These are phyloP conservation scores for Leishmania turanica DNA, from an alignment of 208 protist species.

Conservation along the genomic window DNA sequence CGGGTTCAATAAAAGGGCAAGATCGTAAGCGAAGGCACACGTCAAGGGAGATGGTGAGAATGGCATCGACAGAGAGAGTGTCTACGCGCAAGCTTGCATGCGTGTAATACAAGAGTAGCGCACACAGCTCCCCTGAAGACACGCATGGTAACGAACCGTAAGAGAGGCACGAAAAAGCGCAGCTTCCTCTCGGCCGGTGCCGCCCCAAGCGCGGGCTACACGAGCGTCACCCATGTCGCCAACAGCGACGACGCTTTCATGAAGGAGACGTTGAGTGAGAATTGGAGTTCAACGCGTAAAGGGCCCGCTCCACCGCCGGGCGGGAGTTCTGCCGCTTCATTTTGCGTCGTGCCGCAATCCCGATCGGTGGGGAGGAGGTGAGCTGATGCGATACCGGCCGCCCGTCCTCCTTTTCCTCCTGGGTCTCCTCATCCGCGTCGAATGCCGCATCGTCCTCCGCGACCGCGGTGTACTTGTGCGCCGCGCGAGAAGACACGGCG, in stretches of 20 bases:
- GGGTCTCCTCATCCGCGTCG: constrained; percentile 24
- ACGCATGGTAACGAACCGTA: not conserved
- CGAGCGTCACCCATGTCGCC: constrained; percentile 31
- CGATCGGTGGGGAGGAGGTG: constrained; percentile 35
- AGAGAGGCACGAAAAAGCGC: not conserved
- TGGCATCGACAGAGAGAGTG: too few relatives aligned
- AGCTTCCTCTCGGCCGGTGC: not conserved
- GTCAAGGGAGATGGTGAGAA: constrained; percentile 1
- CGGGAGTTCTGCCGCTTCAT: constrained; percentile 46
- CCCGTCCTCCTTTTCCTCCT: constrained; percentile 1
- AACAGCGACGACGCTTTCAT: constrained; percentile 41
- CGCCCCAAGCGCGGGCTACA: not conserved
- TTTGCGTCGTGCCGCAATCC: constrained; percentile 56
- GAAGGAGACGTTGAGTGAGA: constrained; percentile 42
- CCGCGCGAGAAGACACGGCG: not conserved
- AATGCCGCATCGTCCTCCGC: constrained; percentile 35
- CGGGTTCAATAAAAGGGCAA: not conserved
- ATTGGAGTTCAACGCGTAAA: constrained; percentile 60
- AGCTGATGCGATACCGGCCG: constrained; percentile 6
- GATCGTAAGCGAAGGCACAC: not conserved
- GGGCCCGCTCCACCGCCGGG: constrained; percentile 54
- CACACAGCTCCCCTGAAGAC: not conserved
- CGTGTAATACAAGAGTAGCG: not conserved
- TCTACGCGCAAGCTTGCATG: not conserved
- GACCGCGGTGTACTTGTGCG: constrained; percentile 11